These are phyloP conservation scores for Psilocybe tampanensis DNA, from an alignment of 768 basidiomycete genomes.

Conservation along the genomic window DNA sequence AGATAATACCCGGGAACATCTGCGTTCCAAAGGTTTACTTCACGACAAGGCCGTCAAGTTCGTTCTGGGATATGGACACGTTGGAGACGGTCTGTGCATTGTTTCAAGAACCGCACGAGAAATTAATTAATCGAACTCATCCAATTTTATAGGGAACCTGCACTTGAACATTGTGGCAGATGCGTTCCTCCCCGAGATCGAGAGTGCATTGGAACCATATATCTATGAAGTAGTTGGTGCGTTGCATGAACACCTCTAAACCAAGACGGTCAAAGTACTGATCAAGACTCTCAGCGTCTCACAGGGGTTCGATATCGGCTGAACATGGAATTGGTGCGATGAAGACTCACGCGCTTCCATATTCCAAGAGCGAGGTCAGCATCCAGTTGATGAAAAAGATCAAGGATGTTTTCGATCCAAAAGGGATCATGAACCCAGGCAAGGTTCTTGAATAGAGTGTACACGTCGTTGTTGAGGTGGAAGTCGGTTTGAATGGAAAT, in stretches of 20 bases:
- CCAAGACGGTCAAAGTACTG: conserved; percentile 2
- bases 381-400: conserved; percentile 91
- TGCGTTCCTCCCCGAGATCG: conserved; percentile 80
- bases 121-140: not conserved
- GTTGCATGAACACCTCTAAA: conserved; percentile 28
- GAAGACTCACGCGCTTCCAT: conserved; percentile 89
- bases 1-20: conserved; percentile 72
- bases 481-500: too few relatives aligned
- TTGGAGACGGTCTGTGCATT: conserved; percentile 81
- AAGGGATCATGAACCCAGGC: conserved; percentile 91
- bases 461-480: not conserved
- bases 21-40: conserved; percentile 70
- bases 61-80: conserved; percentile 93
- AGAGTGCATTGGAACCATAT: conserved; percentile 90
- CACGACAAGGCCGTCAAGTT: conserved; percentile 76
- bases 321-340: conserved; percentile 97
- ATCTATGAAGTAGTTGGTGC: conserved; percentile 88
- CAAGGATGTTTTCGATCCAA: conserved; percentile 87
- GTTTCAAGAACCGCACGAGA: not conserved
- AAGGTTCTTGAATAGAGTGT: conserved; percentile 61
- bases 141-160: conserved; percentile 70
- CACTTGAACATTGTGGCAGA: conserved; percentile 91
- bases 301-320: conserved; percentile 91
- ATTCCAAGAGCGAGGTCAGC: conserved; percentile 80
- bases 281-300: conserved; percentile 49